Evolutionary conservation across 306 rosid genomes (phyloP), one percentile per base, ranked within the genome.

Genomic region (Inga leiocalycina): DNA sequence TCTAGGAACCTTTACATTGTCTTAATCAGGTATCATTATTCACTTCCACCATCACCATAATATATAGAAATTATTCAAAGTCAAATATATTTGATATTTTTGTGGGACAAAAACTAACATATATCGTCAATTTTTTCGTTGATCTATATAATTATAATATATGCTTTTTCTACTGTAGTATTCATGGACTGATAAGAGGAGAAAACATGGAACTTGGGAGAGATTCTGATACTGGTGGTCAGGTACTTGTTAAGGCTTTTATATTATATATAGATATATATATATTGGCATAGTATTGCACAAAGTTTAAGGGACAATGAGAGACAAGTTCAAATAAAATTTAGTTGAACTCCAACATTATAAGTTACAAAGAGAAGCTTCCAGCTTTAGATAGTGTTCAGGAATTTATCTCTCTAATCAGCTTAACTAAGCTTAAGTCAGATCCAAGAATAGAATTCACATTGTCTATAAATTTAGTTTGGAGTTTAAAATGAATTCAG

Each of bases 151-250:
- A 32, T 41, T 59, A 22, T 59, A 1, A 22, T 22, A 22, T 10
- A 59, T 56, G 32, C 5, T 10, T 22, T 41, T 71, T 79, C 77
- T 22, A 27, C 20, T 82, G 68, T 51, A 92, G 98, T 70, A 65
- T 93, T 83, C 98, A 93, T 83, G 98, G 98, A 59, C 81, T 93
- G 89, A 85, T 93, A 41, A 91, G 98, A 76, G 98, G 96, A 66
- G 96, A 93, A 76, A 91, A 93, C 79, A 93, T 93, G 98, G 96
- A 93, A 83, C 96, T 93, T 15, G 98, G 98, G 65, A 87, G 93
- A 84, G 98, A 93, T 82, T 93, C 98, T 61, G 96, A 93, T 69
- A 93, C 98, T 0, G 98, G 98, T 66, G 98, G 98, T 16, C 98
- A 93, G 93, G 98, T 92, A 73, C 30, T 17, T 54, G 61, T 17